These are phyloP conservation scores for Phialophora verrucosa DNA, from an alignment of 2,329 filamentous ascomycete species.

Conservation along the genomic window DNA sequence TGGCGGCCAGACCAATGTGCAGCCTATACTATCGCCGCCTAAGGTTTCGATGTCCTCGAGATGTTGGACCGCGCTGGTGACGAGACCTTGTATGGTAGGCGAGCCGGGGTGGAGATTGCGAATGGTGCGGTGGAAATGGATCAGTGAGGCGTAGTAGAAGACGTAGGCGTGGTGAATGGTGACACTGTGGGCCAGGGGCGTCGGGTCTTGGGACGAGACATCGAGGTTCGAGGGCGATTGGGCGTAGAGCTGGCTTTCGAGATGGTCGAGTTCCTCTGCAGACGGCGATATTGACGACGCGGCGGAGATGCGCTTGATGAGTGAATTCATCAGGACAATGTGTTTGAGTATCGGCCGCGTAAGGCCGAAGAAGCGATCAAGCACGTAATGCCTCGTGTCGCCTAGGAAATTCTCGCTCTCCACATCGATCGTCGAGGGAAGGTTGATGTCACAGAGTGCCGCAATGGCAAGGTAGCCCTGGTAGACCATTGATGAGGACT, in stretches of 20 bases:
- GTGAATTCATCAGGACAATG: conserved; percentile 39
- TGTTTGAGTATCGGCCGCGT: conserved; percentile 41
- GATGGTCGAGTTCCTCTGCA: conserved; percentile 40
- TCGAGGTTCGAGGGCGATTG: conserved; percentile 37
- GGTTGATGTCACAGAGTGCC: conserved; percentile 41
- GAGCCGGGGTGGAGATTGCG: conserved; percentile 38
- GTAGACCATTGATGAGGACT: conserved; percentile 37
- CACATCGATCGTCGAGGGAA: conserved; percentile 39
- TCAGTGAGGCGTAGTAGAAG: conserved; percentile 47
- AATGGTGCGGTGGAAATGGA: conserved; percentile 46
- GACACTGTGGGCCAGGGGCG: conserved; percentile 38
- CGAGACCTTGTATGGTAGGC: conserved; percentile 42
- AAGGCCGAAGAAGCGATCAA: conserved; percentile 43
- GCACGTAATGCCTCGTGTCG: conserved; percentile 37
- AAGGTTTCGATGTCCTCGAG: conserved; percentile 44
- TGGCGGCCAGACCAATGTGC: conserved; percentile 47
- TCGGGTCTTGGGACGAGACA: conserved; percentile 32
- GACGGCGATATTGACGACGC: conserved; percentile 17
- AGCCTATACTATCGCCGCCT: conserved; percentile 42
- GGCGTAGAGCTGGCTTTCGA: conserved; percentile 44
- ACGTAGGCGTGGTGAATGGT: conserved; percentile 40
- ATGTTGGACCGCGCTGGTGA: conserved; percentile 43
- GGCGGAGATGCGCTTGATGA: conserved; percentile 39
- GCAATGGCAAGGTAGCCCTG: conserved; percentile 44
- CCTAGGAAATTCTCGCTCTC: conserved; percentile 36